Evolutionary conservation across 1,284 basidiomycete species (phyloP).

Genomic region (Violaceomyces palustris): DNA sequence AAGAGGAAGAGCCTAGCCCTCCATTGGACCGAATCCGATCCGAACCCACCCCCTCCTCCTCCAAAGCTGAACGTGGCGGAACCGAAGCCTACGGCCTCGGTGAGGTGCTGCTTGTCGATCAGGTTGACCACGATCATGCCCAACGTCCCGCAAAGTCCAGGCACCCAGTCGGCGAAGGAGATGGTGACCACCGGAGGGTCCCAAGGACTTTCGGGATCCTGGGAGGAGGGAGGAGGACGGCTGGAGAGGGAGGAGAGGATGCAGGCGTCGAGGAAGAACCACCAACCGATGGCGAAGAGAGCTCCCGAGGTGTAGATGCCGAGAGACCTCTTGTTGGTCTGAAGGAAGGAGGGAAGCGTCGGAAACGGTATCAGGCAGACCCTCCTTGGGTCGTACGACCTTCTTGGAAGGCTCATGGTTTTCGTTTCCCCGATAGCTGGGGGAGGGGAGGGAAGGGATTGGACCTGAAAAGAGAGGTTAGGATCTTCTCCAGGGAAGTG

Average conservation of each 20-base stretch:
- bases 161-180: conserved; percentile 88
- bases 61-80: conserved; percentile 30
- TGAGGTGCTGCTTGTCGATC: conserved; percentile 87
- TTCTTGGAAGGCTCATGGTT: conserved; percentile 65
- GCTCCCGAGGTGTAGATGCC: conserved; percentile 89
- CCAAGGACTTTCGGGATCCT: conserved; percentile 62
- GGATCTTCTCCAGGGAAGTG: too few species aligned
- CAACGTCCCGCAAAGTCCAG: conserved; percentile 85
- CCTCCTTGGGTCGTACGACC: conserved; percentile 80
- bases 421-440: too few species aligned
- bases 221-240: conserved; percentile 68
- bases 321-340: conserved; percentile 65
- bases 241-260: conserved; percentile 66
- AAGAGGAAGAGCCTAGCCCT: conserved; percentile 83
- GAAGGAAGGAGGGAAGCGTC: conserved; percentile 48
- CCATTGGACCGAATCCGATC: conserved; percentile 69
- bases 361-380: conserved; percentile 63
- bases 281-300: conserved; percentile 85
- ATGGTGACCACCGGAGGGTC: conserved; percentile 77
- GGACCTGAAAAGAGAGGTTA: too few species aligned
- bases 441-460: too few species aligned
- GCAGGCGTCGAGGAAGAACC: conserved; percentile 91
- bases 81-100: conserved; percentile 58
- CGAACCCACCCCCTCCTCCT: conserved; percentile 56
- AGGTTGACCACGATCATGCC: conserved; percentile 90